Percentiles rank a stretch among this genome's conserved stretches.
Conservation (phyloP, 2,329 filamentous ascomycete species). For the Trichoderma sp. region DNA sequence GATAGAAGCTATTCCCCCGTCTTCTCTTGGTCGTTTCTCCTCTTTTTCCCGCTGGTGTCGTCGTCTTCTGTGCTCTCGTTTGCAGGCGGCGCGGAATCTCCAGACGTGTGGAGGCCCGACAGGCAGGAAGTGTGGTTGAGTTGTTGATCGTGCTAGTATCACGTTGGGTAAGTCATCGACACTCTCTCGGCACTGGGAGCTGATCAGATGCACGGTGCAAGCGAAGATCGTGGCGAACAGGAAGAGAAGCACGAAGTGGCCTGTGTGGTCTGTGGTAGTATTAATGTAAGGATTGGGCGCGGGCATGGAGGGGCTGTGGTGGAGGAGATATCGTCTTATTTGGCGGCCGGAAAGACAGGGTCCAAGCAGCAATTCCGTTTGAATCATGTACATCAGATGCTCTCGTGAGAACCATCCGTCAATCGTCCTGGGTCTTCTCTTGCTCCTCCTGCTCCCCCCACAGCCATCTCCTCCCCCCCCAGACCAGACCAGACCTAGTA, state of each 20-base stretch:
- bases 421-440: conserved; percentile 8
- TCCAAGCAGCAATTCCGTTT: conserved; percentile 22
- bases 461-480: conserved; percentile 27
- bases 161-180: conserved; percentile 34
- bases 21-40: background rate
- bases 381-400: conserved; percentile 28
- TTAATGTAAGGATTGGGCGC: conserved; percentile 18
- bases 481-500: background rate
- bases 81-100: conserved; percentile 28
- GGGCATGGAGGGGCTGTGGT: conserved; percentile 32
- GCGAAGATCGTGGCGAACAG: conserved; percentile 33
- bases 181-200: conserved; percentile 36
- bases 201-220: conserved; percentile 34
- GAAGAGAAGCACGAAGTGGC: conserved; percentile 27
- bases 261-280: too few relatives aligned
- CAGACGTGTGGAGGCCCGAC: conserved; percentile 34
- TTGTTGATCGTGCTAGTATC: conserved; percentile 32
- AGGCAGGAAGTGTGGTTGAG: conserved; percentile 33
- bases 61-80: background rate
- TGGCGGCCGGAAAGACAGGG: conserved; percentile 30
- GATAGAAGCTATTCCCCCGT: background rate
- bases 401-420: conserved; percentile 26
- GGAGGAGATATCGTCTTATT: conserved; percentile 40
- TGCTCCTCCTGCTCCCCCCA: conserved; percentile 17
- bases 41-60: background rate